phyloP scores from a whole-genome alignment of 164 flowering plant species.

The Buxus sempervirens region DNA sequence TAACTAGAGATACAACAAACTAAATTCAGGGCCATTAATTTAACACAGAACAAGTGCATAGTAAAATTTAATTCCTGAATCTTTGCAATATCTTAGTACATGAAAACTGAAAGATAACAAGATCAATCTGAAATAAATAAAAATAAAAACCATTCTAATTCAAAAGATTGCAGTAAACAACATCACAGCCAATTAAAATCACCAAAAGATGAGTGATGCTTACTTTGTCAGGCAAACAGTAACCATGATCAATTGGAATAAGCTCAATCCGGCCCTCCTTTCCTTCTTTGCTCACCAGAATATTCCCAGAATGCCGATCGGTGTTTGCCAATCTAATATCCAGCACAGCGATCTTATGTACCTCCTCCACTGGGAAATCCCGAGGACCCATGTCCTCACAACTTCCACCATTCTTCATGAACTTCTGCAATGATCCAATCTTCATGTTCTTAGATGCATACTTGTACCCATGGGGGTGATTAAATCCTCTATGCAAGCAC shows the following conservation, averaged over 20 bases:
- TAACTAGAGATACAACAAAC: too few relatives aligned
- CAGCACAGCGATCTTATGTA: constrained; percentile 69
- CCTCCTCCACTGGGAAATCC: constrained; percentile 65
- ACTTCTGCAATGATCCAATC: constrained; percentile 75
- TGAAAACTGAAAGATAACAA: too few relatives aligned
- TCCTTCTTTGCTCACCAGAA: constrained; percentile 43
- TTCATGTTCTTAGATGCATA: constrained; percentile 32
- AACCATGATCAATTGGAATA: constrained; percentile 87
- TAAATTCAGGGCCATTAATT: too few relatives aligned
- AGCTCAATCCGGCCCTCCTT: constrained; percentile 43
- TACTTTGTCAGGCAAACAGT: constrained; percentile 75
- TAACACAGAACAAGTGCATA: too few relatives aligned
- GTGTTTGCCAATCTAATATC: constrained; percentile 81
- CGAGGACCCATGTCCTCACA: constrained; percentile 84
- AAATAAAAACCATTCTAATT: background rate
- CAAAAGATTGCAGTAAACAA: background rate
- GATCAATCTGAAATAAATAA: background rate
- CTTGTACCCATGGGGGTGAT: constrained; percentile 53
- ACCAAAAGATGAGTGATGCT: constrained; percentile 19
- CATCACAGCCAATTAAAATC: background rate
- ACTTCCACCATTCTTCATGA: constrained; percentile 59
- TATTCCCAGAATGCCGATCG: constrained; percentile 81
- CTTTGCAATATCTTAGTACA: too few relatives aligned
- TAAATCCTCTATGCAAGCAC: constrained; percentile 60
- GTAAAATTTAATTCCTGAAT: too few relatives aligned